phyloP scores from a whole-genome alignment of 2,329 filamentous ascomycete genomes.

The Colletotrichum gigasporum region DNA sequence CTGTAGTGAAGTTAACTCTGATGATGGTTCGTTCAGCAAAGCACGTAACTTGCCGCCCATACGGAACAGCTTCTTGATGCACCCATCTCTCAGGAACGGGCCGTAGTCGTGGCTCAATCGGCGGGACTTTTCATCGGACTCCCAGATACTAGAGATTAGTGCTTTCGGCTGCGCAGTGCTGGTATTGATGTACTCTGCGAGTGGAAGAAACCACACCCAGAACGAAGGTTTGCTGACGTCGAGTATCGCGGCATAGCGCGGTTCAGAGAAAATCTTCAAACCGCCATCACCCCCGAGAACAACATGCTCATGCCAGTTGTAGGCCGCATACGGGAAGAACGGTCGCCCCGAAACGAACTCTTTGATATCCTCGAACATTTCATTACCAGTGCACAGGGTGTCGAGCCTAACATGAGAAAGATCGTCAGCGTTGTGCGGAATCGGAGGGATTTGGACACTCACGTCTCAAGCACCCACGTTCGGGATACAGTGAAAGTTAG shows the following conservation, averaged over 20 bases:
- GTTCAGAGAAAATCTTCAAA: background rate
- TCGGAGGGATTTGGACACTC: background rate
- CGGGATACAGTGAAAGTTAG: background rate
- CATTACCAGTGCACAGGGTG: background rate
- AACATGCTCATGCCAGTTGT: slow-evolving; percentile 6
- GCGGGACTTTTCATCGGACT: background rate
- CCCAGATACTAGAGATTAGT: background rate
- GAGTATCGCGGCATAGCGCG: background rate
- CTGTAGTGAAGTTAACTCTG: background rate
- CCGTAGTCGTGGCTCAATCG: background rate
- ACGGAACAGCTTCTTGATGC: background rate
- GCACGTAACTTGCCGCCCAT: background rate
- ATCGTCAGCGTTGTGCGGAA: too few species aligned
- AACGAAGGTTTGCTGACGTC: background rate
- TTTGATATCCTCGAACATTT: background rate
- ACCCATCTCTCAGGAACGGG: background rate
- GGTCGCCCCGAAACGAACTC: background rate
- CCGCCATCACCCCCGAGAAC: background rate
- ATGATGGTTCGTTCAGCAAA: background rate
- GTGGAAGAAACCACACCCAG: background rate
- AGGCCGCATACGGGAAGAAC: background rate
- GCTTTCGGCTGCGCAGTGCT: background rate
- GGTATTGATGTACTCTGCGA: background rate
- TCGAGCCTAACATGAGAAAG: too few species aligned
- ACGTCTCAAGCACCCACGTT: background rate